Base-by-base conservation (phyloP, 2,329 filamentous ascomycete genomes). In the Penicillium palitans region DNA sequence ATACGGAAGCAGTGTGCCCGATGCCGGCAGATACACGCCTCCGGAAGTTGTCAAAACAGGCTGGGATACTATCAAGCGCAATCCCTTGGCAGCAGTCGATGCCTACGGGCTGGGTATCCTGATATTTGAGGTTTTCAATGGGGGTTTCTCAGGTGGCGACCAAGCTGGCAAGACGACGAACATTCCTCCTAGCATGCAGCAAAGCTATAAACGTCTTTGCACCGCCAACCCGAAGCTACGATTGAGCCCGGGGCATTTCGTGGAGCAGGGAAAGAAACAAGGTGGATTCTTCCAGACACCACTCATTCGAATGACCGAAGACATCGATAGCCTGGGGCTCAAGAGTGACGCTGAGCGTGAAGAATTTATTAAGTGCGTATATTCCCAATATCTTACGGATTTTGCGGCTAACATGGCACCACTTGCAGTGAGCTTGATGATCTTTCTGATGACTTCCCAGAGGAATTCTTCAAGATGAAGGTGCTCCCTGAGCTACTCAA, bases 401-500 rank as follows among this genome's bases (percentile, higher is more conserved):
- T 4, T 50, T 9, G 25, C 7, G 8, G 15, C 53, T 52, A 35
- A 57, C 35, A 44, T n/a, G 17, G 61, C 61, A 71, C 79, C 48
- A 70, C 40, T 45, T 41, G 21, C 61, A 83, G 81, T 65, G 91
- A 96, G 69, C 84, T 99, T 6, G 91, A 96, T 65, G 83, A 90
- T 59, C 83, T 97, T 6, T 89, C 91, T 0, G 91, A 97, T 65
- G 93, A 99, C 74, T 97, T 98, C 61, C 95, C 95, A 0, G 93
- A 97, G 71, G 95, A 98, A 59, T 99, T 96, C 74, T 96, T 98
- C 81, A 96, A 96, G 72, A 90, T 96, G 83, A 99, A 98, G 71
- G 87, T 99, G 4, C 81, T 99, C 9, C 95, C 95, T 0, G 95
- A 99, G 72, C 80, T 99, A 31, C 83, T 99, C n/a, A 99, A 98